Evolutionary conservation across 768 basidiomycete genomes (phyloP), one percentile per base, ranked within the genome.

Genomic region (Kwoniella sp.): DNA sequence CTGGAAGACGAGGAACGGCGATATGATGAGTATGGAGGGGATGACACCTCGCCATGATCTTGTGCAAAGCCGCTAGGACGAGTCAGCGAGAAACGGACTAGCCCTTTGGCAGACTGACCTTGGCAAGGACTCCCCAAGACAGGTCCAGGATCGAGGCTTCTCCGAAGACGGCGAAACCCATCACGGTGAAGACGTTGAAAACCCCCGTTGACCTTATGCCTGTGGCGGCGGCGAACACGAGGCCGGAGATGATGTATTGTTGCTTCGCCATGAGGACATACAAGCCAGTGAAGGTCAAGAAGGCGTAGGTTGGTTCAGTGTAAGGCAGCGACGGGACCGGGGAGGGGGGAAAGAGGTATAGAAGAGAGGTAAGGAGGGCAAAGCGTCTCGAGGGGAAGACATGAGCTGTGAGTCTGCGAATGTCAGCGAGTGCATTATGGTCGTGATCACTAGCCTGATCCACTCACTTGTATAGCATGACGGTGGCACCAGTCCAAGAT

Each of bases 291-390:
- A 92, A 93, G 0, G 89, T 86, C 22, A 87, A 74, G 53, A 81
- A 81, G 0, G 91, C 86, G 73, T 88, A 92, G 71, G 89, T 86
- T 0, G 91, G 87, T 65, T 98, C 93, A 42, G 77, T 83, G 71
- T 87, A 93, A 0, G 86, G 80, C 0, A 85, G 84, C 39, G 85
- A 79, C 22, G 83, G 72, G 0, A 86, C 83, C 2, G 91, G 91
- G 38, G 89, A 88, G 46, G 85, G 87, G 0, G 89, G 81, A 5
- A 98, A 65, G 36, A 91, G 76, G 20, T 88, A 89, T 17, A 95
- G 77, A 17, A 84, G 55, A 0, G 83, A 66, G 0, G 85, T 77
- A 14, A 87, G 76, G 32, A 79, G 75, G 2, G 91, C 85, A 26
- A 87, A 76, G 2, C 79, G 70, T 0, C 82, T 82, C 27, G 73